Percentiles rank a stretch among this genome's conserved stretches.
Conservation (phyloP, 768 basidiomycete species). For the Paxillus rubicundulus region DNA sequence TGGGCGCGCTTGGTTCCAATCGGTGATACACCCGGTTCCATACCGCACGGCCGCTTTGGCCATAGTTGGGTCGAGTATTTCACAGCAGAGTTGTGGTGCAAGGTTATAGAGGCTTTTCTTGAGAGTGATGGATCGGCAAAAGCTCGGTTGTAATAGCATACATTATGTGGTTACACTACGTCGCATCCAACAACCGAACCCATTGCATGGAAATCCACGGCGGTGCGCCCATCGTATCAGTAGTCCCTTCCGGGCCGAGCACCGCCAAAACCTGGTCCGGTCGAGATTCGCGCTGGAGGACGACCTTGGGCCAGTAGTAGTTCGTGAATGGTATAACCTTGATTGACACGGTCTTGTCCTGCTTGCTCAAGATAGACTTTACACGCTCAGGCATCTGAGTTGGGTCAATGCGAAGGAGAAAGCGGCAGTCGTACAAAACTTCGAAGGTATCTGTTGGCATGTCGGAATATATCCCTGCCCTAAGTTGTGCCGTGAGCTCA, state of each 20-base stretch:
- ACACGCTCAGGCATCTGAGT: constrained; percentile 41
- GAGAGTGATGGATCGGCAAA: background rate
- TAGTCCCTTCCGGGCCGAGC: constrained; percentile 7
- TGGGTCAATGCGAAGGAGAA: constrained; percentile 49
- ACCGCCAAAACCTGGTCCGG: constrained; percentile 25
- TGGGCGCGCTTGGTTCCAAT: constrained; percentile 36
- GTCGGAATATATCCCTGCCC: constrained; percentile 13
- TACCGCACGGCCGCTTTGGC: constrained; percentile 39
- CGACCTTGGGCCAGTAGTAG: constrained; percentile 51
- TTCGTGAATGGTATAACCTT: constrained; percentile 37
- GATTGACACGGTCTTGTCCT: constrained; percentile 24
- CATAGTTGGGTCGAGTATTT: constrained; percentile 50
- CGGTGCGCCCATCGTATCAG: constrained; percentile 11
- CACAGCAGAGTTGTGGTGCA: constrained; percentile 38
- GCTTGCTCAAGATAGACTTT: constrained; percentile 23
- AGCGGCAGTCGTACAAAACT: constrained; percentile 66
- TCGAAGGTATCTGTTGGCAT: constrained; percentile 21
- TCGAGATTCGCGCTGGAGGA: constrained; percentile 22
- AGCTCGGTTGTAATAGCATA: constrained; percentile 3
- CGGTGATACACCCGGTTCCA: constrained; percentile 29
- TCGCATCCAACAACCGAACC: constrained; percentile 39
- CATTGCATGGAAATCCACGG: constrained; percentile 46
- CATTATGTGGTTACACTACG: constrained; percentile 2
- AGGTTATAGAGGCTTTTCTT: constrained; percentile 39
- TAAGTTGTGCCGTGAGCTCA: constrained; percentile 41